A percentile compares a stretch with the other conserved stretches of the same genome.
Evolutionary conservation across 1,284 basidiomycete genomes (phyloP).

Genomic region (Pseudozyma tsukubaensis): DNA sequence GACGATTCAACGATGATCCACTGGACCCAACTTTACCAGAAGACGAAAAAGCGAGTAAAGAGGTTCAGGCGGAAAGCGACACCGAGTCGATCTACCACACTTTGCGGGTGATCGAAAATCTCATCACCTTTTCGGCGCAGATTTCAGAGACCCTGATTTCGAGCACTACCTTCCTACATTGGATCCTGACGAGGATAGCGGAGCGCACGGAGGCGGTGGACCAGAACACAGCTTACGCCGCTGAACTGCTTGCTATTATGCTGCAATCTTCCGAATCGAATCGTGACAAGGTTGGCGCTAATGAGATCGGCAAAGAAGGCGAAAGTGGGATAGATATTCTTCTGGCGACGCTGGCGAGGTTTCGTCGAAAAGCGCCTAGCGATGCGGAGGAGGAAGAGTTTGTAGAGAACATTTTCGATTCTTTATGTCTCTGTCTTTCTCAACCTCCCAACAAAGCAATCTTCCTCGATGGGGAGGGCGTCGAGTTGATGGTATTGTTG

Average conservation of each 20-base stretch:
- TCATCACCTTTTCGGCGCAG: conserved; percentile 84
- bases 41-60: conserved; percentile 19
- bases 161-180: conserved; percentile 80
- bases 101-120: conserved; percentile 87
- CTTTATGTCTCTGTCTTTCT: conserved; percentile 79
- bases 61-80: conserved; percentile 51
- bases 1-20: conserved; percentile 55
- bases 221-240: conserved; percentile 70
- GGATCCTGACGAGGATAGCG: conserved; percentile 78
- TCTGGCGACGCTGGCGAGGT: conserved; percentile 79
- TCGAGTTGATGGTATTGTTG: conserved; percentile 95
- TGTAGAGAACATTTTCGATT: conserved; percentile 95
- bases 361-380: conserved; percentile 81
- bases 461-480: conserved; percentile 83
- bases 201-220: conserved; percentile 20
- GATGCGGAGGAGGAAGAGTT: conserved; percentile 93
- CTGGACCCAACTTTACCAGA: conserved; percentile 10
- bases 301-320: conserved; percentile 53
- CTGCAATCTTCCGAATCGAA: conserved; percentile 73
- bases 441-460: conserved; percentile 48
- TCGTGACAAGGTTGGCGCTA: conserved; percentile 15
- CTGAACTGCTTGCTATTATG: conserved; percentile 82
- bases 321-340: conserved; percentile 82
- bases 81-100: conserved; percentile 61
- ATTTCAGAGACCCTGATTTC: conserved; percentile 76